Conservation (phyloP, 2,329 filamentous ascomycete genomes). For the Fusarium sp. region DNA sequence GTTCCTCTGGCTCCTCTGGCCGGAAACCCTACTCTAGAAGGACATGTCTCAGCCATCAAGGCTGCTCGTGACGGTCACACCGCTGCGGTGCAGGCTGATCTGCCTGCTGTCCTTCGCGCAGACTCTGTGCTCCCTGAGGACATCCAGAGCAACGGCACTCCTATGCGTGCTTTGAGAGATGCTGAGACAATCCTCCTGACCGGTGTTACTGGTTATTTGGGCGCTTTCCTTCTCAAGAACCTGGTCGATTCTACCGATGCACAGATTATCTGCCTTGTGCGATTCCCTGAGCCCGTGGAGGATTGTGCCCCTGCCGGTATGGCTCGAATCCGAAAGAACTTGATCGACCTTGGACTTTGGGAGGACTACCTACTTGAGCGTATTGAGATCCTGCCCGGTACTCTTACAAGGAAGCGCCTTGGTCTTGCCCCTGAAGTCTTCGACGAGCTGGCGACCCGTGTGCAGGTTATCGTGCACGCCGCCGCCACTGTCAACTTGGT, state of each 20-base stretch:
- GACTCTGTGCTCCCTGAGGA: slow-evolving; percentile 77
- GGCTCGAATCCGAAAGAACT: slow-evolving; percentile 78
- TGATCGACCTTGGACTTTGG: slow-evolving; percentile 84
- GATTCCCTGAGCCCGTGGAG: slow-evolving; percentile 75
- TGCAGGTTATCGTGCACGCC: slow-evolving; percentile 82
- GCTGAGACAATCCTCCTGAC: slow-evolving; percentile 79
- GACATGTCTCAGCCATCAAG: slow-evolving; percentile 78
- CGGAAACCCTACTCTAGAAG: slow-evolving; percentile 77
- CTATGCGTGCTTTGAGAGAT: slow-evolving; percentile 70
- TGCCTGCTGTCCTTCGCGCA: slow-evolving; percentile 75
- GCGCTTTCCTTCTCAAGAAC: slow-evolving; percentile 78
- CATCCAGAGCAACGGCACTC: slow-evolving; percentile 69
- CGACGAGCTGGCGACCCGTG: slow-evolving; percentile 71
- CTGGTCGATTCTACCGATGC: slow-evolving; percentile 77
- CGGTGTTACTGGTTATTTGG: slow-evolving; percentile 81
- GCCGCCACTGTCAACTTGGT: slow-evolving; percentile 84
- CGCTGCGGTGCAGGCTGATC: slow-evolving; percentile 79
- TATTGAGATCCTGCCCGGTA: slow-evolving; percentile 80
- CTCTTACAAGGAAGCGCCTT: slow-evolving; percentile 75
- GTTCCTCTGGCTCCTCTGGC: slow-evolving; percentile 79
- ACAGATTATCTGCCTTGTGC: slow-evolving; percentile 78
- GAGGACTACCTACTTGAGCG: slow-evolving; percentile 81
- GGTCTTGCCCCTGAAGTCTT: slow-evolving; percentile 76
- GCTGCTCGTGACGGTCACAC: slow-evolving; percentile 78
- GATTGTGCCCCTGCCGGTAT: slow-evolving; percentile 75